Base-by-base conservation (phyloP, 2,329 filamentous ascomycete species). In the Scedosporium minutisporum region DNA sequence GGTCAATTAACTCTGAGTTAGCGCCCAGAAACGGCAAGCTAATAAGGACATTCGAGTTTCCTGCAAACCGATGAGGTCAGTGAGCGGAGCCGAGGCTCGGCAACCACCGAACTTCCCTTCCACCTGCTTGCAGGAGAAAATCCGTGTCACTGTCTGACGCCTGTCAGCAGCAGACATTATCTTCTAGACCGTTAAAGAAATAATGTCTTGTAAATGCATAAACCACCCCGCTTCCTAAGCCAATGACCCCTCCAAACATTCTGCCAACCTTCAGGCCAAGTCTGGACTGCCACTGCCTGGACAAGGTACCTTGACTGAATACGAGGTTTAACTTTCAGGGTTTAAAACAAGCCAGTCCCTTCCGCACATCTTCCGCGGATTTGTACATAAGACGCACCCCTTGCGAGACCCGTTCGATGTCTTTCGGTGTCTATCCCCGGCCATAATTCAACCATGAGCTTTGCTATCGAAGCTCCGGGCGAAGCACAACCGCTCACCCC, bases 381-480 rank as follows among this genome's bases (percentile, higher is more conserved):
- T 25, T 55, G 51, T 55, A 27, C 51, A 55, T 55, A 14, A 16
- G 51, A 55, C 12, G 23, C 18, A 48, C 18, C 23, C 12, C 51
- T 55, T 55, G 51, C 23, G n/a, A 55, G 51, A 27, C 51, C 51
- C 16, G 7, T 27, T 16, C 51, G 12, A 55, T 55, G 51, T 55
- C 23, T 14, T 55, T 55, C 18, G 18, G 51, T 25, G 51, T 55
- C 23, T 16, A 10, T 14, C 16, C 21, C 23, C 6, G 23, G 10
- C 51, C 23, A 55, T 23, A 55, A 55, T 55, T 48, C 23, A 53
- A 72, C 64, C 70, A 91, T 91, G 88, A 84, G 80, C 72, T 87
- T 87, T 73, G 76, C 83, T 64, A 86, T 96, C 71, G 91, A 96
- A 77, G 86, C 91, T 64, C 83, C 90, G 6, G 92, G 89, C 66